Evolutionary conservation across 441 rosid genomes (phyloP).

Genomic region (Croton setiger): DNA sequence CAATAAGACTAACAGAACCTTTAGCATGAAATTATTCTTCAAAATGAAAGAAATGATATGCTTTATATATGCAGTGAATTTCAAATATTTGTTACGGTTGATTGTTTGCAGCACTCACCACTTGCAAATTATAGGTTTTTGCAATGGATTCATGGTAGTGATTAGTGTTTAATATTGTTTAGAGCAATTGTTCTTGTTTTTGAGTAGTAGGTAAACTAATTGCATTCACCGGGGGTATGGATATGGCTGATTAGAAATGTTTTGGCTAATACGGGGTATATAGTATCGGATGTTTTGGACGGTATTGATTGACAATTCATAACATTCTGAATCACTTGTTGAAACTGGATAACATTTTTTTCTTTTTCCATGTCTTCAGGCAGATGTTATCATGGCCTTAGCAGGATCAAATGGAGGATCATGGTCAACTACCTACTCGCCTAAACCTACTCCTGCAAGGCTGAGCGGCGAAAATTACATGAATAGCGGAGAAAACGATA

Average conservation of each 20-base stretch:
- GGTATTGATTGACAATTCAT: too few relatives aligned
- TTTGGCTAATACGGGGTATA: neutral
- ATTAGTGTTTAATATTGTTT: neutral
- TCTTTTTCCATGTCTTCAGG: slow-evolving; percentile 45
- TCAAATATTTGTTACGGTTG: too few relatives aligned
- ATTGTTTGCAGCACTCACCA: neutral
- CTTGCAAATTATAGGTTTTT: neutral
- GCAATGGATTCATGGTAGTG: neutral
- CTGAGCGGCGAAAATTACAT: slow-evolving; percentile 33
- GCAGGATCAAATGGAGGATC: slow-evolving; percentile 96
- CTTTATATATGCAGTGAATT: neutral
- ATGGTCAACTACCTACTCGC: slow-evolving; percentile 78
- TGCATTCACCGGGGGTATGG: too few relatives aligned
- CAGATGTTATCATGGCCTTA: slow-evolving; percentile 91
- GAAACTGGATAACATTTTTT: too few relatives aligned
- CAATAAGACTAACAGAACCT: too few relatives aligned
- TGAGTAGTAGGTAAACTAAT: neutral
- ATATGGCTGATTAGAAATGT: neutral
- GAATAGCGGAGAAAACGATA: slow-evolving; percentile 43
- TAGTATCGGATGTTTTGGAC: neutral
- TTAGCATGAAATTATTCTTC: too few relatives aligned
- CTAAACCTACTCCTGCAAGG: slow-evolving; percentile 42
- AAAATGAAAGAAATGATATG: neutral
- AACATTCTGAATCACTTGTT: too few relatives aligned
- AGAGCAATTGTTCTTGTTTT: too few relatives aligned